Conservation (phyloP, 768 basidiomycete genomes). For the Auricularia sp. region DNA sequence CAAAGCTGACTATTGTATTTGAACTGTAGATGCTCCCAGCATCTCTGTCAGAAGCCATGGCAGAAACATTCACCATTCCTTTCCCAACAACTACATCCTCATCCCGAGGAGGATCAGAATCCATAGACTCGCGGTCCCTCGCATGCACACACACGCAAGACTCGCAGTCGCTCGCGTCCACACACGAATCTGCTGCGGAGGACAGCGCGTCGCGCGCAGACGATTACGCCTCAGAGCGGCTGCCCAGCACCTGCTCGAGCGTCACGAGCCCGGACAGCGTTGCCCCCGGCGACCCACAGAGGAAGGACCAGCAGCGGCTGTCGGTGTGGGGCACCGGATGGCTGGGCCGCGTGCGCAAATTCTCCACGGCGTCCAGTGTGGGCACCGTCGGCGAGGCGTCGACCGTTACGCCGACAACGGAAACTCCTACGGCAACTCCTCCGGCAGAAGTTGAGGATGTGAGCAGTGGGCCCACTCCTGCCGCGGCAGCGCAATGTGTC, state of each 20-base stretch:
- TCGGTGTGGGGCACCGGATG: neutral
- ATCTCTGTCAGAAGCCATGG: constrained; percentile 45
- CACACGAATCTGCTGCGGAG: neutral
- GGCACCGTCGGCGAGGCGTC: neutral
- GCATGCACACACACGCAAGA: neutral
- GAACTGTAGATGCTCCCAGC: constrained; percentile 36
- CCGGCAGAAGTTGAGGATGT: neutral
- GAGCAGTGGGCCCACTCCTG: no score
- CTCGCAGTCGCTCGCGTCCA: neutral
- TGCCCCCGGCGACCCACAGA: neutral
- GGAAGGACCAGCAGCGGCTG: neutral
- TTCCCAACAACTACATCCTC: neutral
- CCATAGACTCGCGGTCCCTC: neutral
- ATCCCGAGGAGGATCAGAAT: neutral
- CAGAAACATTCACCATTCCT: constrained; percentile 26
- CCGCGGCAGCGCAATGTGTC: neutral
- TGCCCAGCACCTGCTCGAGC: neutral
- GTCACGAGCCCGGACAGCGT: neutral
- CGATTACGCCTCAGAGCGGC: neutral
- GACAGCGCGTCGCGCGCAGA: neutral
- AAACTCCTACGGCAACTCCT: neutral
- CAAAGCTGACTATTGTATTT: neutral
- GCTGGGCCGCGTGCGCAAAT: neutral
- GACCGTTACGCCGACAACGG: neutral
- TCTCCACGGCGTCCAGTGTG: neutral